Conservation (phyloP, 2,329 filamentous ascomycete species). For the Trematosphaeria pertusa region DNA sequence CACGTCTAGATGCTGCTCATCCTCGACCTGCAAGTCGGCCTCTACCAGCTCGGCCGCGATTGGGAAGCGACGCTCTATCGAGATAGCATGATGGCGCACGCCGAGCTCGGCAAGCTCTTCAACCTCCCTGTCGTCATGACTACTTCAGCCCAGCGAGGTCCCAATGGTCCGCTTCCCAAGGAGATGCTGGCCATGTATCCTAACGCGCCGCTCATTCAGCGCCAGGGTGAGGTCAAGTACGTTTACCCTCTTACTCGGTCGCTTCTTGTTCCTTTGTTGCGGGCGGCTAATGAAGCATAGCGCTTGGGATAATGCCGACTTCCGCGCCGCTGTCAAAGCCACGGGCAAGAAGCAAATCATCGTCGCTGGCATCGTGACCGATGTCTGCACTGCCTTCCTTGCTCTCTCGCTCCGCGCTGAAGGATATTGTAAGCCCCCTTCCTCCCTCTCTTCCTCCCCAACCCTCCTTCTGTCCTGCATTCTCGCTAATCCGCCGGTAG, state of each 20-base stretch:
- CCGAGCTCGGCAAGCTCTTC: slow-evolving; percentile 70
- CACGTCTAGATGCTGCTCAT: slow-evolving; percentile 59
- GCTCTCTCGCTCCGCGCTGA: slow-evolving; percentile 73
- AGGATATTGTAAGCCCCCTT: slow-evolving; percentile 61
- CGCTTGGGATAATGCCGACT: slow-evolving; percentile 77
- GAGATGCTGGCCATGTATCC: slow-evolving; percentile 75
- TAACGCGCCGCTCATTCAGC: slow-evolving; percentile 68
- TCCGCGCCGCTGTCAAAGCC: slow-evolving; percentile 69
- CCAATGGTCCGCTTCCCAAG: slow-evolving; percentile 74
- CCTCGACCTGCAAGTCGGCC: slow-evolving; percentile 66
- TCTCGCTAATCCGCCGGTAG: not conserved
- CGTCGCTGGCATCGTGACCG: slow-evolving; percentile 74
- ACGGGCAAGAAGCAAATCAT: slow-evolving; percentile 74
- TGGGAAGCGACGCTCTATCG: slow-evolving; percentile 70
- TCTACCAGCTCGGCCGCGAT: slow-evolving; percentile 68
- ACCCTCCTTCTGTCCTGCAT: not conserved
- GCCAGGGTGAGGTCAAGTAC: slow-evolving; percentile 73
- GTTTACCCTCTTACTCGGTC: too few relatives aligned
- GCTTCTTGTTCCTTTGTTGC: too few relatives aligned
- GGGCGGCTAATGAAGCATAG: too few relatives aligned
- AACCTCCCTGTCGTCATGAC: slow-evolving; percentile 73
- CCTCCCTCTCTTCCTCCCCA: too few relatives aligned
- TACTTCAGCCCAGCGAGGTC: slow-evolving; percentile 71
- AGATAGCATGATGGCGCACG: slow-evolving; percentile 72
- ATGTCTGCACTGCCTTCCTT: slow-evolving; percentile 78